Conservation (phyloP, 148 eudicot species). For the Suaeda aralocaspica region DNA sequence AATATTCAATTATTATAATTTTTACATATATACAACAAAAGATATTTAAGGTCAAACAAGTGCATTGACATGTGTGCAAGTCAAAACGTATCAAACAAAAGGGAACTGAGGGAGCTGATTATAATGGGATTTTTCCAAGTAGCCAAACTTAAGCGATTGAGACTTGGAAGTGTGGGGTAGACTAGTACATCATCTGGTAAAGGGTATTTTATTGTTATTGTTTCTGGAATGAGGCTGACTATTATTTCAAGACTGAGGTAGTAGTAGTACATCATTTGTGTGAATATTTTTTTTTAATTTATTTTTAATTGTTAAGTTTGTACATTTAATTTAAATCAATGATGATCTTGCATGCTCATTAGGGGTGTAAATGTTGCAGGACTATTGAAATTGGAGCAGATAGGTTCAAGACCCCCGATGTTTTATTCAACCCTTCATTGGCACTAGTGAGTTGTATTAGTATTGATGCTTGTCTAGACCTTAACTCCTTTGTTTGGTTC, state of each 20-base stretch:
- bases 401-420: slow-evolving; percentile 96
- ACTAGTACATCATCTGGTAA: too few relatives aligned
- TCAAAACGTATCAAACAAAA: too few relatives aligned
- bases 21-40: too few relatives aligned
- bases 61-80: too few relatives aligned
- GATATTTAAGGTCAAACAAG: too few relatives aligned
- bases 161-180: too few relatives aligned
- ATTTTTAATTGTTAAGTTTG: neutral
- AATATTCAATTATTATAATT: too few relatives aligned
- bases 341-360: slow-evolving; percentile 1
- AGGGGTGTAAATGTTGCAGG: slow-evolving; percentile 39
- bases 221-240: neutral
- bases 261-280: neutral
- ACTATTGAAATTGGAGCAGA: slow-evolving; percentile 97
- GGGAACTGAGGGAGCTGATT: too few relatives aligned
- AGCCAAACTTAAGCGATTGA: too few relatives aligned
- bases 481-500: neutral
- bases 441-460: slow-evolving; percentile 49
- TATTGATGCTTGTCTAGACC: neutral
- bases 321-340: neutral
- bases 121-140: too few relatives aligned
- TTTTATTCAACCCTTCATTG: slow-evolving; percentile 92
- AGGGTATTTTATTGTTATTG: too few relatives aligned
- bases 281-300: too few relatives aligned
- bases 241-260: neutral